Evolutionary conservation across 768 basidiomycete genomes (phyloP).

Genomic region (Boletus rex-veris): DNA sequence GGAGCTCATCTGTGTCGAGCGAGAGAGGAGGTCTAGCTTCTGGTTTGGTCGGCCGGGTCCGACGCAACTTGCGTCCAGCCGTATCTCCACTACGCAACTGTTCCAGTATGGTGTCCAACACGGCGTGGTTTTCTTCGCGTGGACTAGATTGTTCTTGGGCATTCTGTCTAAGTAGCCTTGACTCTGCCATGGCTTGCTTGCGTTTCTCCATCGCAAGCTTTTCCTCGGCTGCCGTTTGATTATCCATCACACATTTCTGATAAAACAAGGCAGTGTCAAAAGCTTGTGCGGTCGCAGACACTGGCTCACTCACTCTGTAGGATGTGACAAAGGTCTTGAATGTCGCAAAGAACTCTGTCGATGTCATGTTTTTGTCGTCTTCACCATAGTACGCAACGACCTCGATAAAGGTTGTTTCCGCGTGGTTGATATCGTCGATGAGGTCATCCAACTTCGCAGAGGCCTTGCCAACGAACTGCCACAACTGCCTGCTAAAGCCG

Average conservation of each 20-base stretch:
- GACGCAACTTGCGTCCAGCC: constrained; percentile 53
- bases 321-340: constrained; percentile 97
- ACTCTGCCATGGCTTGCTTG: constrained; percentile 62
- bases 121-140: constrained; percentile 54
- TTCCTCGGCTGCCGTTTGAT: constrained; percentile 71
- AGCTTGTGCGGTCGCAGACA: not conserved
- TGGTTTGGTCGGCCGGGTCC: constrained; percentile 39
- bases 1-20: constrained; percentile 27
- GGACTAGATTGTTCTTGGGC: constrained; percentile 39
- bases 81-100: constrained; percentile 69
- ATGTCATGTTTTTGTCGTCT: constrained; percentile 81
- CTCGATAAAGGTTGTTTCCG: constrained; percentile 79
- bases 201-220: constrained; percentile 64
- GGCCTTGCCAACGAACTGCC: constrained; percentile 79
- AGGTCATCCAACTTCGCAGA: constrained; percentile 75
- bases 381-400: constrained; percentile 92
- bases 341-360: constrained; percentile 91
- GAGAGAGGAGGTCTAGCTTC: constrained; percentile 29
- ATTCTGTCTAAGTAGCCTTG: constrained; percentile 53
- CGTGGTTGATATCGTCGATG: constrained; percentile 80
- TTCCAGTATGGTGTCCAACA: constrained; percentile 68
- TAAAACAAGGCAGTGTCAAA: constrained; percentile 5
- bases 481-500: constrained; percentile 88
- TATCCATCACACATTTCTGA: constrained; percentile 87
- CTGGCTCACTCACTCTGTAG: constrained; percentile 58